Evolutionary conservation across 805 yeast species (phyloP).

Genomic region (Zygotorulaspora florentina): DNA sequence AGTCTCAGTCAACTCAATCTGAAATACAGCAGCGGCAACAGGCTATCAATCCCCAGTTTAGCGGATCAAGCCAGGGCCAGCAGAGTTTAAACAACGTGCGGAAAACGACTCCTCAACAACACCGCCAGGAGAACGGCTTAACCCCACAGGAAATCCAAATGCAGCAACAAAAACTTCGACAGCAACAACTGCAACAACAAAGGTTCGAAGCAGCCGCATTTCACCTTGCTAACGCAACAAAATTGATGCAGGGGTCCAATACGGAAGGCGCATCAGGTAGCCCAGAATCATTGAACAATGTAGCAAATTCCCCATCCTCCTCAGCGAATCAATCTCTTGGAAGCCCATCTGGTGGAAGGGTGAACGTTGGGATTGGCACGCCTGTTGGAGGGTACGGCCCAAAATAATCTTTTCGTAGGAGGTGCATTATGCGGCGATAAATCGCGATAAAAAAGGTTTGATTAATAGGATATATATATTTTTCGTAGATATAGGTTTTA

Average conservation of each 20-base stretch:
- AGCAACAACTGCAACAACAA: conserved; percentile 35
- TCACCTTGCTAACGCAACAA: conserved; percentile 32
- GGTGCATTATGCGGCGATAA: neutral
- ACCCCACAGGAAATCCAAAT: conserved; percentile 35
- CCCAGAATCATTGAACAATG: conserved; percentile 5
- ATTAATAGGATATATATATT: neutral
- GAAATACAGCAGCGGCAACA: conserved; percentile 13
- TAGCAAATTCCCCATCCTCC: conserved; percentile 10
- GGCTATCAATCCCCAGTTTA: neutral
- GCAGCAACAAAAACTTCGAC: conserved; percentile 34
- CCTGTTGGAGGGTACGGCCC: conserved; percentile 21
- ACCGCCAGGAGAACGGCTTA: conserved; percentile 23
- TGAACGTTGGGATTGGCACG: conserved; percentile 24
- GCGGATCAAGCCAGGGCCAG: conserved; percentile 3
- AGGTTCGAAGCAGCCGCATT: conserved; percentile 34
- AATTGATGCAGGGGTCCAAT: conserved; percentile 25
- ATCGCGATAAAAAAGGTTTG: neutral
- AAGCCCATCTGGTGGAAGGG: conserved; percentile 22
- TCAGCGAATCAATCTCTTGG: conserved; percentile 10
- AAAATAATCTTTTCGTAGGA: conserved; percentile 14
- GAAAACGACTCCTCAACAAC: conserved; percentile 3
- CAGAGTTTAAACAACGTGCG: conserved; percentile 2
- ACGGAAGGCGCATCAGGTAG: conserved; percentile 8
- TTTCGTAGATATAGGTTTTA: neutral
- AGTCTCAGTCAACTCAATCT: conserved; percentile 13